These are phyloP conservation scores for Agrocybe praecox DNA, from an alignment of 768 basidiomycete genomes.

Conservation along the genomic window DNA sequence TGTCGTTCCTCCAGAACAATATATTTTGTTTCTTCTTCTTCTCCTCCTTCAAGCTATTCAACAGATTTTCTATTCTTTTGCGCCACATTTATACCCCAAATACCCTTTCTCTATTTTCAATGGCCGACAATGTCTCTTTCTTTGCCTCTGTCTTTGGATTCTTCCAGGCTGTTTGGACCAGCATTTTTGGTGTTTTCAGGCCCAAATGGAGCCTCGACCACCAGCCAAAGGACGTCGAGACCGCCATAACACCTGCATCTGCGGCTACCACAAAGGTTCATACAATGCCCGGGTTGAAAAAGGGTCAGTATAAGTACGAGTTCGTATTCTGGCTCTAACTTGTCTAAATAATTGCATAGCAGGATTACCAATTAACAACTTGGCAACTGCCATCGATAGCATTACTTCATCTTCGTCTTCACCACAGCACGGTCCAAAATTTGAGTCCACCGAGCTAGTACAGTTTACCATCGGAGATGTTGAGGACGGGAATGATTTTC, in stretches of 20 bases:
- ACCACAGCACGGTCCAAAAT: neutral
- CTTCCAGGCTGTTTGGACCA: conserved; percentile 6
- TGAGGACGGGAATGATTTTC: neutral
- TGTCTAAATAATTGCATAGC: neutral
- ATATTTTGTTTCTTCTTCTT: no score
- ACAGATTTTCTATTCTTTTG: no score
- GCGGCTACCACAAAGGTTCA: neutral
- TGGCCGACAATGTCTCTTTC: conserved; percentile 8
- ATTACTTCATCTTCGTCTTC: neutral
- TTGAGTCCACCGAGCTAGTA: conserved; percentile 7
- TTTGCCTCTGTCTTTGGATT: conserved; percentile 7
- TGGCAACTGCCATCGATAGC: neutral
- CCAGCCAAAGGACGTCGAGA: conserved; percentile 8
- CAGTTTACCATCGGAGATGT: neutral
- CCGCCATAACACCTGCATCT: neutral
- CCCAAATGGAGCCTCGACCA: neutral
- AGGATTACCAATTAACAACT: neutral
- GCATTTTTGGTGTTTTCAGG: conserved; percentile 1
- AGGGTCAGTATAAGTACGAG: neutral
- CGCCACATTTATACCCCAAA: no score
- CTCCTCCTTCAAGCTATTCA: no score
- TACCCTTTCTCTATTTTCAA: neutral
- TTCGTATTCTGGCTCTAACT: no score
- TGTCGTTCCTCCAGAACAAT: no score
- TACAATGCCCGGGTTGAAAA: neutral